Conservation (phyloP, 2,329 filamentous ascomycete species). For the Colletotrichum higginsianum region DNA sequence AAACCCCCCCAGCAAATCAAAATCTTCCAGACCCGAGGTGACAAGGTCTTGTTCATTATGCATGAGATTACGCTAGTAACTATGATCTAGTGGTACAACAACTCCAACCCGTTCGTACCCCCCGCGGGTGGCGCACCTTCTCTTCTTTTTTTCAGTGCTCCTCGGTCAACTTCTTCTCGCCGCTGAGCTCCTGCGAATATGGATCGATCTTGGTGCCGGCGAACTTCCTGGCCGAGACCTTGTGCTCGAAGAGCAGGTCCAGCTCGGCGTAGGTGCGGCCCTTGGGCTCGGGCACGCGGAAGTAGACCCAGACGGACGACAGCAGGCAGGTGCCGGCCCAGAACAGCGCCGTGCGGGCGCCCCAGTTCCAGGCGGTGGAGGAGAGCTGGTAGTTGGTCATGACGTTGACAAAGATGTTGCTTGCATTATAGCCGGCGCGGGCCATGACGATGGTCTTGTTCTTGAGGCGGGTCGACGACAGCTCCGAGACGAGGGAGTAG, state of each 20-base stretch:
- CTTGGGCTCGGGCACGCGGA: conserved; percentile 68
- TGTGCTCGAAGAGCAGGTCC: conserved; percentile 58
- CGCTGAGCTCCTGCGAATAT: conserved; percentile 46
- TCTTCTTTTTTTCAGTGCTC: conserved; percentile 7
- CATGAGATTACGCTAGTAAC: conserved; percentile 28
- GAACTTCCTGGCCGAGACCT: conserved; percentile 58
- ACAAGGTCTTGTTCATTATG: conserved; percentile 12
- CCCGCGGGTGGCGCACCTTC: too few species aligned
- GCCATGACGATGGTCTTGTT: conserved; percentile 70
- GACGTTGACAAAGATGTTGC: conserved; percentile 66
- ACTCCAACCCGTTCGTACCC: not conserved
- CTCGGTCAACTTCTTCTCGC: conserved; percentile 36
- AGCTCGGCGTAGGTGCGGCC: conserved; percentile 62
- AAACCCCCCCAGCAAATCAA: not conserved
- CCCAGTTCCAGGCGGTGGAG: conserved; percentile 63
- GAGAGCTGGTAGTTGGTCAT: conserved; percentile 65
- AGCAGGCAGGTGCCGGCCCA: conserved; percentile 64
- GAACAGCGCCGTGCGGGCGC: conserved; percentile 62
- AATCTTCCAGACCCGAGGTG: not conserved
- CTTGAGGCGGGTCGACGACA: conserved; percentile 67
- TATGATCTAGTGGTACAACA: conserved; percentile 26
- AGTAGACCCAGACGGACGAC: conserved; percentile 65
- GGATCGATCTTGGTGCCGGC: conserved; percentile 56
- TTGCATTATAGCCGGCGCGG: conserved; percentile 62
- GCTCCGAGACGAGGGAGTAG: conserved; percentile 67